phyloP scores from a whole-genome alignment of 1,284 basidiomycete genomes.

The Xerocomus minutiporus region DNA sequence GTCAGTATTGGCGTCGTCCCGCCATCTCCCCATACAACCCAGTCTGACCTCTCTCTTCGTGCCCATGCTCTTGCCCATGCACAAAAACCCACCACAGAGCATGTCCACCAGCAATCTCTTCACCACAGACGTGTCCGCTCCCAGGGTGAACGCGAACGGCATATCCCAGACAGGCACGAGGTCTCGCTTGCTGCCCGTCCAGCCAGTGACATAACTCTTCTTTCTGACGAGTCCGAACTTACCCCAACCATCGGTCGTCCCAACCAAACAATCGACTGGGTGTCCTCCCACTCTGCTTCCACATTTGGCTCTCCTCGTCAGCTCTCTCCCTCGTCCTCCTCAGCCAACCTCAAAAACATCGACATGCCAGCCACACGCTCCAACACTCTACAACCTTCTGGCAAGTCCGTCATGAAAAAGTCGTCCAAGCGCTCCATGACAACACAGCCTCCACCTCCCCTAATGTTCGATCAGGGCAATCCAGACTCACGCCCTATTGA shows the following conservation, averaged over 20 bases:
- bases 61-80: not conserved
- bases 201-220: conserved; percentile 17
- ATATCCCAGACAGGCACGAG: conserved; percentile 30
- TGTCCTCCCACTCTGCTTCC: conserved; percentile 20
- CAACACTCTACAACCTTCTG: conserved; percentile 1
- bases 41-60: conserved; percentile 16
- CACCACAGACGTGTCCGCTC: conserved; percentile 32
- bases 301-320: conserved; percentile 22
- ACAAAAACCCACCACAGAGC: conserved; percentile 17
- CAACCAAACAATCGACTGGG: conserved; percentile 21
- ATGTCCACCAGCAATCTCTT: conserved; percentile 12
- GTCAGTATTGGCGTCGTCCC: conserved; percentile 31
- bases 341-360: conserved; percentile 36
- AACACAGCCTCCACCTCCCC: conserved; percentile 30
- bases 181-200: conserved; percentile 34
- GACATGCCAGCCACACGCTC: not conserved
- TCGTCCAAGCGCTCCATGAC: conserved; percentile 21
- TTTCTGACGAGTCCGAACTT: conserved; percentile 25
- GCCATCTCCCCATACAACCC: conserved; percentile 23
- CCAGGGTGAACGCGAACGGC: conserved; percentile 24
- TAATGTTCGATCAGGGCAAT: conserved; percentile 19
- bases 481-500: conserved; percentile 11
- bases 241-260: conserved; percentile 26
- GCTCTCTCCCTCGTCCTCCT: conserved; percentile 36
- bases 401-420: conserved; percentile 11